Conservation (phyloP, 441 rosid genomes). For the Erodium texanum region DNA sequence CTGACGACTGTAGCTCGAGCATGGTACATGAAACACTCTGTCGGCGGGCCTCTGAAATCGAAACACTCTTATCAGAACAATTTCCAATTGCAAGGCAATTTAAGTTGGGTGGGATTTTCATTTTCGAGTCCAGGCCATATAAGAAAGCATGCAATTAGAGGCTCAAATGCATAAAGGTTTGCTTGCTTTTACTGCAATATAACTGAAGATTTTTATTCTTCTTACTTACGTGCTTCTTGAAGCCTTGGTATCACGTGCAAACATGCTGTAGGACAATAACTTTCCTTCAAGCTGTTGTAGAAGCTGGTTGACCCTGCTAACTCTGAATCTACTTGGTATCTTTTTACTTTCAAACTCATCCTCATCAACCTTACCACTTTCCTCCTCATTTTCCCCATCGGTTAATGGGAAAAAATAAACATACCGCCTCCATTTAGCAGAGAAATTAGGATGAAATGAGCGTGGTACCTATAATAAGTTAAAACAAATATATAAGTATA, state of each 20-base stretch:
- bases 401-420: constrained; percentile 76
- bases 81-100: background rate
- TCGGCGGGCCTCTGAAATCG: constrained; percentile 88
- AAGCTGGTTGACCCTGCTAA: constrained; percentile 63
- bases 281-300: constrained; percentile 78
- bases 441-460: constrained; percentile 86
- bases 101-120: background rate
- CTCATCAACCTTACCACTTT: constrained; percentile 25
- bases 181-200: constrained; percentile 7
- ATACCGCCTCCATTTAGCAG: constrained; percentile 96
- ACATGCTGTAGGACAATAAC: constrained; percentile 65
- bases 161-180: background rate
- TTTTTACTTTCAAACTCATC: constrained; percentile 31
- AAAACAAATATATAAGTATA: constrained; percentile 8
- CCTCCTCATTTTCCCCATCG: constrained; percentile 36
- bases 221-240: constrained; percentile 77
- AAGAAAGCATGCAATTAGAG: background rate
- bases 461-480: constrained; percentile 61
- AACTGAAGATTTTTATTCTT: background rate
- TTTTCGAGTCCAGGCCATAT: background rate
- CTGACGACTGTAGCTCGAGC: constrained; percentile 78
- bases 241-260: constrained; percentile 96
- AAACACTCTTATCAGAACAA: constrained; percentile 10
- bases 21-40: constrained; percentile 79
- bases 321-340: constrained; percentile 46